These are phyloP conservation scores for Cyphellophora europaea DNA, from an alignment of 2,329 filamentous ascomycete species.

Conservation along the genomic window DNA sequence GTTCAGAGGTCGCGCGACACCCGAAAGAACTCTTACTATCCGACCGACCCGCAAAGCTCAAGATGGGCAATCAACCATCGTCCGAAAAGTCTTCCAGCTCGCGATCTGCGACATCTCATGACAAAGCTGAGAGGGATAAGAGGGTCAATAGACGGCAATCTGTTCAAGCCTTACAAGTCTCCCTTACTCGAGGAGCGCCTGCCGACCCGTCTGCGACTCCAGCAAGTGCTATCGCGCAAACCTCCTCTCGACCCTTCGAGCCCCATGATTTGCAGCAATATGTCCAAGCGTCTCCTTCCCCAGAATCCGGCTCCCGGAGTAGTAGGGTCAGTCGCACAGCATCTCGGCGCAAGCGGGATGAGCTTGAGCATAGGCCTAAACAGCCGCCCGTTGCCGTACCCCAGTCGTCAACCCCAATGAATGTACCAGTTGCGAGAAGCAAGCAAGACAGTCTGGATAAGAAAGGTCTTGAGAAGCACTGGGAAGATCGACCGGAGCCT, in stretches of 20 bases:
- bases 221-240: slow-evolving; percentile 33
- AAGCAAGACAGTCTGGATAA: slow-evolving; percentile 9
- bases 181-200: slow-evolving; percentile 30
- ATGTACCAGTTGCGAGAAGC: slow-evolving; percentile 19
- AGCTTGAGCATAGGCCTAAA: slow-evolving; percentile 10
- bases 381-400: slow-evolving; percentile 8
- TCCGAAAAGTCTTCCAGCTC: slow-evolving; percentile 14
- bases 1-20: background rate
- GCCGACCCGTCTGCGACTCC: slow-evolving; percentile 33
- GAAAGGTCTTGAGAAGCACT: background rate
- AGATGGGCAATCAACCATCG: slow-evolving; percentile 20
- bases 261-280: slow-evolving; percentile 30
- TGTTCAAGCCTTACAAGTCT: slow-evolving; percentile 27
- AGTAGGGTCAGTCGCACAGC: slow-evolving; percentile 13
- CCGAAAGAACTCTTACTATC: slow-evolving; percentile 1
- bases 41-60: slow-evolving; percentile 4
- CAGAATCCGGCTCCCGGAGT: slow-evolving; percentile 19
- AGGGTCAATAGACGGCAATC: slow-evolving; percentile 32
- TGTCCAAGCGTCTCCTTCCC: slow-evolving; percentile 28
- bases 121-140: slow-evolving; percentile 23
- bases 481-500: background rate
- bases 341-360: slow-evolving; percentile 10
- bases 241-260: slow-evolving; percentile 23
- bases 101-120: slow-evolving; percentile 12
- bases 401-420: slow-evolving; percentile 17